Percentiles rank a stretch among this genome's conserved stretches.
These are phyloP conservation scores for Vigna hirtella DNA, from an alignment of 306 rosid genomes.

Conservation along the genomic window DNA sequence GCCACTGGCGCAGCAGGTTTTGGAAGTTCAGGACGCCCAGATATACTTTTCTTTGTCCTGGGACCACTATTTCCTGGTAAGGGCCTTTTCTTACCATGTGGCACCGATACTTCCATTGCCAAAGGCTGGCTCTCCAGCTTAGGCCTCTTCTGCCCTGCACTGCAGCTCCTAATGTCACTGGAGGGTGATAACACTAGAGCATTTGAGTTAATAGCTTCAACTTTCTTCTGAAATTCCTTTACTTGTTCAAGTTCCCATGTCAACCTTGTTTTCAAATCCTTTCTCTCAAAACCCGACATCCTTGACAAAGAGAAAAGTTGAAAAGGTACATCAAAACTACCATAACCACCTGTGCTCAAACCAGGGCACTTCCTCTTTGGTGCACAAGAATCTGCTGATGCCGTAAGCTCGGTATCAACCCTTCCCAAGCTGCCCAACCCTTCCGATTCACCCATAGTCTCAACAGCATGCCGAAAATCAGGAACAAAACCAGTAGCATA, in stretches of 20 bases:
- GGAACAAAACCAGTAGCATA: constrained; percentile 83
- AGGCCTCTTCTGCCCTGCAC: constrained; percentile 69
- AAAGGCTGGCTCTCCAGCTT: constrained; percentile 54
- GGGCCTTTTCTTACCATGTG: constrained; percentile 63
- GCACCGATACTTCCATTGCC: constrained; percentile 47
- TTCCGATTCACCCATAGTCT: constrained; percentile 88
- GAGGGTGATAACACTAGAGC: constrained; percentile 59
- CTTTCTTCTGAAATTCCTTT: constrained; percentile 68
- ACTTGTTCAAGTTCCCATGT: constrained; percentile 81
- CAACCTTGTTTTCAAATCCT: constrained; percentile 67
- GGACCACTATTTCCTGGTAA: constrained; percentile 71
- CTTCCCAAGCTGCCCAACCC: constrained; percentile 86
- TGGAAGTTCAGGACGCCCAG: constrained; percentile 56
- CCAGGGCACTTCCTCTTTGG: constrained; percentile 67
- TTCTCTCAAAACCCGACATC: constrained; percentile 75
- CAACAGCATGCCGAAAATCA: constrained; percentile 85
- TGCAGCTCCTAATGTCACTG: constrained; percentile 70
- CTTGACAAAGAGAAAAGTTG: constrained; percentile 65
- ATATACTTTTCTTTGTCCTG: constrained; percentile 51
- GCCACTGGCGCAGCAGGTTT: constrained; percentile 53
- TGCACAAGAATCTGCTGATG: constrained; percentile 69
- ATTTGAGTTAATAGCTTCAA: constrained; percentile 50
- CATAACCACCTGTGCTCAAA: constrained; percentile 58
- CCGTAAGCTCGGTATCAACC: constrained; percentile 62
- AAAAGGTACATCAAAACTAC: constrained; percentile 65